Percentiles rank a stretch among this genome's conserved stretches.
Evolutionary conservation across 2,329 filamentous ascomycete species (phyloP).

Genomic region (Ophiocordyceps sinensis): DNA sequence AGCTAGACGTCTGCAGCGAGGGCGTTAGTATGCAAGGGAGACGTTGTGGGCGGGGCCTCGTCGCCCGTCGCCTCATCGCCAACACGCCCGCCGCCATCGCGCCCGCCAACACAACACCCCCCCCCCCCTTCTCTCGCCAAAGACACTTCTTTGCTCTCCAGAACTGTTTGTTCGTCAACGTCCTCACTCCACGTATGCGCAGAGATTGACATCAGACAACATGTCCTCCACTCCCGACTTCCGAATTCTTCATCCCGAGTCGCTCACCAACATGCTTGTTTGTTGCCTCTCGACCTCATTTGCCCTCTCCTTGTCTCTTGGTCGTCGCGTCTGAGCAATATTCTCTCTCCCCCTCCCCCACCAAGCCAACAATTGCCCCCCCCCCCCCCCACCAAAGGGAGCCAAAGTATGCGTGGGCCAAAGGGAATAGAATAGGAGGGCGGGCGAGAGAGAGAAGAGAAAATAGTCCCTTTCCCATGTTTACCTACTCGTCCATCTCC

Average conservation of each 20-base stretch:
- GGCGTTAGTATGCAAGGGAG: constrained; percentile 23
- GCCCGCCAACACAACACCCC: too few relatives aligned
- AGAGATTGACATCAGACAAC: constrained; percentile 26
- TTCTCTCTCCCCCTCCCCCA: neutral
- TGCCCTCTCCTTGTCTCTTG: neutral
- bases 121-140: neutral
- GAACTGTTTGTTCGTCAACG: too few relatives aligned
- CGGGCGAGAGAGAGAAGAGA: neutral
- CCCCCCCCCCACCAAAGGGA: constrained; percentile 3
- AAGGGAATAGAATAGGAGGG: too few relatives aligned
- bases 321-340: neutral
- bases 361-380: neutral
- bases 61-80: constrained; percentile 13
- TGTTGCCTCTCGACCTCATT: neutral
- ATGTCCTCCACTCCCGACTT: constrained; percentile 5
- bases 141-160: too few relatives aligned
- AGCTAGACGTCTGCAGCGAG: constrained; percentile 18
- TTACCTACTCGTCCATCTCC: constrained; percentile 26
- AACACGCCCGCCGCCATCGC: too few relatives aligned
- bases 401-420: neutral
- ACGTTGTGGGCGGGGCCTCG: neutral
- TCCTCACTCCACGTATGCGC: constrained; percentile 21
- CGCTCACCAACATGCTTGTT: too few relatives aligned
- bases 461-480: constrained; percentile 7
- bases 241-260: neutral